Base-by-base conservation (phyloP, 805 yeast species). In the Torulaspora delbrueckii region DNA sequence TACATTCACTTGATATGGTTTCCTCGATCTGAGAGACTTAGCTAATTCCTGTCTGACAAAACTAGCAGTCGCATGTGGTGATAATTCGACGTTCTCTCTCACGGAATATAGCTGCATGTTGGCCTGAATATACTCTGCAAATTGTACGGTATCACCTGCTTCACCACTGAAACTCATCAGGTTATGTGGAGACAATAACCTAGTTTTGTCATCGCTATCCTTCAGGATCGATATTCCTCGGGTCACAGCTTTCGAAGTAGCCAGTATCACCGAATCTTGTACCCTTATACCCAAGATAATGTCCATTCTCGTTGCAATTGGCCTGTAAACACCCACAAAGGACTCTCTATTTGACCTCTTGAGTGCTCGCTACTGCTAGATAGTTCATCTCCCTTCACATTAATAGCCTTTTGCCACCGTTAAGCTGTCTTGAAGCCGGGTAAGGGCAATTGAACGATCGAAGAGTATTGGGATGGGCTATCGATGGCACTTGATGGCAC, bases 1-100 rank as follows among this genome's bases (percentile, higher is more conserved):
- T n/a, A 88, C 80, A 59, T 88, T 90, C 40, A 87, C 97, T 69
- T 93, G 97, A 69, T 80, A 93, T 45, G 99, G 99, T 63, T 87
- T 91, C 69, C 95, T 76, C n/a, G 96, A 82, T 72, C 99, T 82
- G 51, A 93, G 65, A 3, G 95, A 84, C 40, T 81, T 78, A 40
- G 98, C 97, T 58, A 93, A 77, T 67, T 86, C 86, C 58, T 79
- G 84, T 71, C 99, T 81, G 23, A 91, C 83, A 67, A 84, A 93
- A 41, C 90, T 79, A 3, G 97, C 90, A 47, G 89, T 82, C 14
- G 96, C 95, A 55, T 79, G 78, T 16, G 96, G 91, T 33, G 86
- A 77, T 60, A 91, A 74, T 61, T 88, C 97, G 48, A 74, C 71
- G 55, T 81, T 80, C 65, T 91, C 91, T 56, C 98, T 78, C 77